Evolutionary conservation across 345 rosid species (phyloP).

Genomic region (Psidium friedrichsthalianum): DNA sequence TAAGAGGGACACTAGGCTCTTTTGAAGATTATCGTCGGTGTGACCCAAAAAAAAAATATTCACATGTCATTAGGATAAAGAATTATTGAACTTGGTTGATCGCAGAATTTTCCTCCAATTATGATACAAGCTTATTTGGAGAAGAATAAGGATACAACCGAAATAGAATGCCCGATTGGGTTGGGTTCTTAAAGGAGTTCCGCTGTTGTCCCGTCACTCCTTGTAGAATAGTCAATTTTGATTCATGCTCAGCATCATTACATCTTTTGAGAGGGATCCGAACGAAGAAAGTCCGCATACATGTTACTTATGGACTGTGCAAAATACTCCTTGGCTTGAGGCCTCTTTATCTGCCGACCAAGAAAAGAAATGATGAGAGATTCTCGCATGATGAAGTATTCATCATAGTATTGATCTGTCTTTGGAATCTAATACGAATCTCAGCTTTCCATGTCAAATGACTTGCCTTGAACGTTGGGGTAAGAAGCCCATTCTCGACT

Average conservation of each 20-base stretch:
- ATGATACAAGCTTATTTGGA: not conserved
- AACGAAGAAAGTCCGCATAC: constrained; percentile 36
- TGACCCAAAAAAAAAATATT: not conserved
- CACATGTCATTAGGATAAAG: not conserved
- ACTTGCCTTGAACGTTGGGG: constrained; percentile 92
- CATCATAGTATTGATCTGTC: not conserved
- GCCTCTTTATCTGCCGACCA: constrained; percentile 54
- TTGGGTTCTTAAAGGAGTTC: not conserved
- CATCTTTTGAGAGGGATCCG: constrained; percentile 33
- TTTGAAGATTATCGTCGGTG: not conserved
- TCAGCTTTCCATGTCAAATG: not conserved
- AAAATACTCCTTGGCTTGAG: constrained; percentile 82
- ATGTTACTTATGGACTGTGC: constrained; percentile 37
- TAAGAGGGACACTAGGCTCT: not conserved
- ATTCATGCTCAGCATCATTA: not conserved
- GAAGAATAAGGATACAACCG: not conserved
- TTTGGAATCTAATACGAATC: not conserved
- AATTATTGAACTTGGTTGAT: not conserved
- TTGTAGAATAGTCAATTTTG: not conserved
- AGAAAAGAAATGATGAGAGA: not conserved
- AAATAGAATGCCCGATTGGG: not conserved
- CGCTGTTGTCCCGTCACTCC: not conserved
- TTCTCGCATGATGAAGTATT: not conserved
- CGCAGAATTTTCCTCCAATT: not conserved
- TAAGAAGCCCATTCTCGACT: constrained; percentile 71